phyloP scores from a whole-genome alignment of 805 yeast genomes.

The Clavispora asparagi region DNA sequence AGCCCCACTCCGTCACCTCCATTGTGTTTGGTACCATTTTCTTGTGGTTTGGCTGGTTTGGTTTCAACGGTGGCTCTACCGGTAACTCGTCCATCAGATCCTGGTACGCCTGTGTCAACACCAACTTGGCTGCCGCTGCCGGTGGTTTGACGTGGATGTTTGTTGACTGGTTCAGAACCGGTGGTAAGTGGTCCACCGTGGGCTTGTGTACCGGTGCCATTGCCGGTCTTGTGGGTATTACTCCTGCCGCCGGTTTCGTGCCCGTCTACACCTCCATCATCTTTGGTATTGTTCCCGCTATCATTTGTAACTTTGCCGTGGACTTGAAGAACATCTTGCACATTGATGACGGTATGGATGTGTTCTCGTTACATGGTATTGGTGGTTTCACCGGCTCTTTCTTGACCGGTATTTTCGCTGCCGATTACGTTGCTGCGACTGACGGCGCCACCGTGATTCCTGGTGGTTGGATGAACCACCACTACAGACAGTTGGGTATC shows the following conservation, averaged over 20 bases:
- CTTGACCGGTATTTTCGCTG: conserved; percentile 88
- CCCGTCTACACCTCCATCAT: conserved; percentile 59
- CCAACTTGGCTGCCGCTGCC: conserved; percentile 87
- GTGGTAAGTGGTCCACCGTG: conserved; percentile 87
- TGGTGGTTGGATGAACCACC: conserved; percentile 88
- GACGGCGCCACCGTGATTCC: conserved; percentile 63
- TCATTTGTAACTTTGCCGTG: conserved; percentile 79
- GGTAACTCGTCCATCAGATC: conserved; percentile 92
- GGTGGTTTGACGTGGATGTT: conserved; percentile 96
- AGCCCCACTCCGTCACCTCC: conserved; percentile 88
- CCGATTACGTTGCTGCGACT: conserved; percentile 79
- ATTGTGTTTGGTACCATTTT: conserved; percentile 91
- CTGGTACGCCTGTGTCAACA: conserved; percentile 89
- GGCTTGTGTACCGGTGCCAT: conserved; percentile 93
- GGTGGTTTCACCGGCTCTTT: conserved; percentile 86
- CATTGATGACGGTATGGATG: conserved; percentile 94
- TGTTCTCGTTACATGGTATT: conserved; percentile 88
- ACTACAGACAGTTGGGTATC: conserved; percentile 78
- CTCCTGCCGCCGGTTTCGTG: conserved; percentile 96
- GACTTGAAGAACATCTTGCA: conserved; percentile 66
- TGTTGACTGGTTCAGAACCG: conserved; percentile 80
- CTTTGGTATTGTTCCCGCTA: conserved; percentile 14
- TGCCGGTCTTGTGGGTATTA: conserved; percentile 90
- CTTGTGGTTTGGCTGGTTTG: conserved; percentile 99
- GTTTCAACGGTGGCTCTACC: conserved; percentile 97